Base-by-base conservation (phyloP, 225 moss, liverwort and hornwort species). In the Anthoceros angustus region DNA sequence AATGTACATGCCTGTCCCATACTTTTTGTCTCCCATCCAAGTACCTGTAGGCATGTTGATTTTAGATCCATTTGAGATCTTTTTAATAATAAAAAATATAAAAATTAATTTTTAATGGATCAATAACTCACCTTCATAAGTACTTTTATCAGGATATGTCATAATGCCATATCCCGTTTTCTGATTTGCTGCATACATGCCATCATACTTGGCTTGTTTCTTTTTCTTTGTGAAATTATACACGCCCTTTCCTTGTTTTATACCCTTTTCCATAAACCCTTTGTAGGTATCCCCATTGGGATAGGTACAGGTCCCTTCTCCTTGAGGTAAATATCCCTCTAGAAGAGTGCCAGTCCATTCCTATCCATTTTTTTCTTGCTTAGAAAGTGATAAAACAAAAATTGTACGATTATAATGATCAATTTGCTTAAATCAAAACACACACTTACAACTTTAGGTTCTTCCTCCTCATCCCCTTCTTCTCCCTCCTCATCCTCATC, bases 1-100 rank as follows among this genome's bases (percentile, higher is more conserved):
- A 0, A 78, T 87, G 68, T 90, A 94, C 8, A 79, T 71, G 15
- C 90, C 93, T 80, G 80, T 84, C 41, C 93, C 93, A 64, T 94
- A 90, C 49, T 78, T 80, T 71, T 78, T 74, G 70, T 87, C 76
- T 60, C 80, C 67, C 9, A 83, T 83, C 93, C 93, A 94, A 65
- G 90, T 77, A 43, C 93, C 93, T 94, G 68, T 26, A 63, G 26
- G 40, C 24, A 64, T 32, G 6, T 50, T 12, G 32, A 8, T 43
- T 25, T 21, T 14, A n/a, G n/a, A n/a, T n/a, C n/a, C n/a, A n/a
- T 38, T 12, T 12, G 14, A 14, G 18, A 7, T 5, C 12, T 5
- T 0, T 32, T 1, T 49, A 0, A 20, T 43, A 23, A 48, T 12
- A 20, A 4, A 42, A 61, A 7, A 67, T 14, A 61, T 2, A 7